Conservation (phyloP, 2,329 filamentous ascomycete genomes). For the Beauveria medogensis region DNA sequence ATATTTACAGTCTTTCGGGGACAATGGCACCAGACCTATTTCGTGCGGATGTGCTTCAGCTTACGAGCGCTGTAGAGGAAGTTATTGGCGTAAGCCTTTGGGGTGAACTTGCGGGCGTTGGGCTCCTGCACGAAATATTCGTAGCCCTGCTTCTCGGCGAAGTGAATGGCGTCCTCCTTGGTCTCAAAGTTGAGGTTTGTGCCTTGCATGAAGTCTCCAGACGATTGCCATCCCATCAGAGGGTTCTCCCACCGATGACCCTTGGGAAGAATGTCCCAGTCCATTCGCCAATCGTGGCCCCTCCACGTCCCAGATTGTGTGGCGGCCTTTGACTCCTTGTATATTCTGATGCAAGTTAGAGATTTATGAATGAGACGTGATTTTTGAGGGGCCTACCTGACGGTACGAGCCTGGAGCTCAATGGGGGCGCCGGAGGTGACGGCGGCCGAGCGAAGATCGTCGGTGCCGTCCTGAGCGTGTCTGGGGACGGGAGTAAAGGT, state of each 20-base stretch:
- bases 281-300: constrained; percentile 85
- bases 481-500: constrained; percentile 87
- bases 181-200: constrained; percentile 82
- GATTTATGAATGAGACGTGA: neutral
- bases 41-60: constrained; percentile 79
- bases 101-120: constrained; percentile 73
- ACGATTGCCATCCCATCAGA: constrained; percentile 97
- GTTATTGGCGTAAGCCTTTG: constrained; percentile 96
- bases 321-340: constrained; percentile 82
- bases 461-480: constrained; percentile 83
- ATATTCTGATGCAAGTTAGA: constrained; percentile 58
- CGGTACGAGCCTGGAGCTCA: constrained; percentile 87
- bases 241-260: constrained; percentile 98
- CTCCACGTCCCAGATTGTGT: constrained; percentile 92
- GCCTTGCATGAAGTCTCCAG: constrained; percentile 89
- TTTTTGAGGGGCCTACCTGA: constrained; percentile 55
- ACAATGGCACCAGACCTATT: constrained; percentile 39
- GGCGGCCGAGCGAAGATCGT: constrained; percentile 72
- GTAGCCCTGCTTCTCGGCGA: constrained; percentile 98
- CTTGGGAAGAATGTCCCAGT: constrained; percentile 90
- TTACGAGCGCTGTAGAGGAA: constrained; percentile 80
- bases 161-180: constrained; percentile 90
- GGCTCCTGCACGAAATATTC: constrained; percentile 99
- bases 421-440: constrained; percentile 86
- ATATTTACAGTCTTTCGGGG: constrained; percentile 9